Percentiles rank a stretch among this genome's conserved stretches.
These are phyloP conservation scores for Neofusicoccum parvum DNA, from an alignment of 2,329 filamentous ascomycete genomes.

Conservation along the genomic window DNA sequence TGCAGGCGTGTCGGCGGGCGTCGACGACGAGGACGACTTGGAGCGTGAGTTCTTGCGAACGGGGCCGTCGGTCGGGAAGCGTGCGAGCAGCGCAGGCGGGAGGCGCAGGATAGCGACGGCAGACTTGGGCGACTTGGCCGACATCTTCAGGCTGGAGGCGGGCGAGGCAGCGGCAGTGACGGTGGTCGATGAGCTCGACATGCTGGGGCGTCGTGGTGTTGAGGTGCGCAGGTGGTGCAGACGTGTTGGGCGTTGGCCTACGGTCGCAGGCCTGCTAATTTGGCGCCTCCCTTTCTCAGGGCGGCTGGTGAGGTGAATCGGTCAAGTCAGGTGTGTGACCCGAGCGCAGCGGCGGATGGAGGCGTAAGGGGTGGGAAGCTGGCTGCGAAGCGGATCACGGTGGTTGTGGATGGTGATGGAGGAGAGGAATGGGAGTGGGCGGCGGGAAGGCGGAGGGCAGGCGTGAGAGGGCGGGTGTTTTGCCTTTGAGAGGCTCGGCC, in stretches of 20 bases:
- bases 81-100: conserved; percentile 32
- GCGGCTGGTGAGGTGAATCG: conserved; percentile 22
- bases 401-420: conserved; percentile 18
- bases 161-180: conserved; percentile 27
- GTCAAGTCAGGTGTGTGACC: conserved; percentile 21
- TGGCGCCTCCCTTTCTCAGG: conserved; percentile 21
- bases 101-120: conserved; percentile 37
- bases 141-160: conserved; percentile 33
- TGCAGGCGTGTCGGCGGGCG: conserved; percentile 40
- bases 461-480: conserved; percentile 17
- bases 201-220: conserved; percentile 21
- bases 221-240: conserved; percentile 10
- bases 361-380: conserved; percentile 17
- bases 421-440: conserved; percentile 15
- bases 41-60: conserved; percentile 30
- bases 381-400: conserved; percentile 13
- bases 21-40: conserved; percentile 43
- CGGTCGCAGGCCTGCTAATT: conserved; percentile 22
- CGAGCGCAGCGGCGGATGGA: conserved; percentile 19
- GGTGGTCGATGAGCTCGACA: conserved; percentile 24
- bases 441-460: conserved; percentile 13
- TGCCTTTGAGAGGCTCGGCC: conserved; percentile 19
- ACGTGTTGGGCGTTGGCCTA: conserved; percentile 5
- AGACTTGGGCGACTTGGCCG: conserved; percentile 36
- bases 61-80: conserved; percentile 26